Evolutionary conservation across 2,329 filamentous ascomycete genomes (phyloP), one percentile per base, ranked within the genome.

Genomic region (Simplicillium aogashimaense): DNA sequence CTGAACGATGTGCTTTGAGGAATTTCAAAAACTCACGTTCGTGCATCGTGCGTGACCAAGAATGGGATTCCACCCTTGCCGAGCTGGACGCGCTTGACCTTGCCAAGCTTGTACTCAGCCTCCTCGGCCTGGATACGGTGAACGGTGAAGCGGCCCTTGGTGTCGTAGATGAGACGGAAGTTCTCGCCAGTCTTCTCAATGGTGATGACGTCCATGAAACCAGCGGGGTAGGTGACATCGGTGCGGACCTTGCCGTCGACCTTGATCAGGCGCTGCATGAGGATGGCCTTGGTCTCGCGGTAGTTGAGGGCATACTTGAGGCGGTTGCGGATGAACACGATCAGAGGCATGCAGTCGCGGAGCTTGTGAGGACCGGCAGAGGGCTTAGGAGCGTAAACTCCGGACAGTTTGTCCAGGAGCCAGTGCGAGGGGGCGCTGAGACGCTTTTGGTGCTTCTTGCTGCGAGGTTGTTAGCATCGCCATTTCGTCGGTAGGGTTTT

Each of bases 11-110:
- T 25, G 20, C 5, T 25, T 25, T 25, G 20, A 25, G 83, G 79
- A 84, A 36, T 14, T 25, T 9, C 20, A 36, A 37, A 34, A 43
- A 97, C 90, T 95, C 78, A 98, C 90, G 92, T 98, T 88, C 92
- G 85, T 76, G 92, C 92, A 92, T 98, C 92, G 86, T 98, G 92
- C 89, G 92, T 98, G 86, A 98, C 92, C 88, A 97, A 95, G 89
- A 95, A 98, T 94, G 92, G 92, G 83, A 98, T 94, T 78, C 89
- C 92, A 74, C 92, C 94, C 74, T 88, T 90, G 78, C 92, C 92
- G 61, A 98, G 81, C 79, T 98, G 92, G 50, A 98, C 92, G 64
- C 90, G 85, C 86, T 95, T 95, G 77, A 98, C 92, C 81, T 97
- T 98, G 79, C 89, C 89, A 61, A 98, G 80, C 85, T 98, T 98